Evolutionary conservation across 805 yeast genomes (phyloP), one percentile per base, ranked within the genome.

Genomic region (Nakazawaea siamensis): DNA sequence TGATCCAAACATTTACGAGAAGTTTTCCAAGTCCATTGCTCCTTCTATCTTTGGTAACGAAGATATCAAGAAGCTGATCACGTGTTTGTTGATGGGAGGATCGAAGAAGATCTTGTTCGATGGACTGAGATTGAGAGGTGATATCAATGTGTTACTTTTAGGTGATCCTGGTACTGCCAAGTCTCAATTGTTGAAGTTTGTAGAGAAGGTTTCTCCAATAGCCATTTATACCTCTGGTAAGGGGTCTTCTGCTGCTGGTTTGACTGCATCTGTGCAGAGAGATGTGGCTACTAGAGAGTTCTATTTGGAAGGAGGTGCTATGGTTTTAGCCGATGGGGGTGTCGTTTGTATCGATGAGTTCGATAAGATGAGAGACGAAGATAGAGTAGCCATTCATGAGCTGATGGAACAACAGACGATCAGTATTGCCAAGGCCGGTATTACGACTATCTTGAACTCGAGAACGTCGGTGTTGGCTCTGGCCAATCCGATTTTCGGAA

Each of bases 81-180:
- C 95, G 0, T 92, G 98, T 59, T 60, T 92, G 41, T 61, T 92
- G 31, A 76, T 92, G 78, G 95, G 97, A 37, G 99, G 99, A 0
- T 82, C 96, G 3, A 83, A 87, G 51, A 88, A 90, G 50, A 50
- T 87, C 3, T 62, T 92, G 38, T 97, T 97, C 0, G 99, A 92
- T 60, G 95, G 96, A 12, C 84, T 88, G 90, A 68, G 96, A 51
- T 70, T 92, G 38, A 77, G 99, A 66, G 99, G 99, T 47, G 99
- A 92, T 55, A 85, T 92, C 50, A 92, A 92, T 52, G 96, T 92
- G 9, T 66, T 92, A 34, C 57, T 92, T 33, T 66, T 94, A 24
- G 99, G 99, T 60, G 99, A 92, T 52, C 99, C 99, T 17, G 98
- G 98, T 64, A 92, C 98, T 15, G 97, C 98, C 33, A 92, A 92